Evolutionary conservation across 257 asterid species (phyloP), one percentile per base, ranked within the genome.

Genomic region (Fraxinus cuspidata): DNA sequence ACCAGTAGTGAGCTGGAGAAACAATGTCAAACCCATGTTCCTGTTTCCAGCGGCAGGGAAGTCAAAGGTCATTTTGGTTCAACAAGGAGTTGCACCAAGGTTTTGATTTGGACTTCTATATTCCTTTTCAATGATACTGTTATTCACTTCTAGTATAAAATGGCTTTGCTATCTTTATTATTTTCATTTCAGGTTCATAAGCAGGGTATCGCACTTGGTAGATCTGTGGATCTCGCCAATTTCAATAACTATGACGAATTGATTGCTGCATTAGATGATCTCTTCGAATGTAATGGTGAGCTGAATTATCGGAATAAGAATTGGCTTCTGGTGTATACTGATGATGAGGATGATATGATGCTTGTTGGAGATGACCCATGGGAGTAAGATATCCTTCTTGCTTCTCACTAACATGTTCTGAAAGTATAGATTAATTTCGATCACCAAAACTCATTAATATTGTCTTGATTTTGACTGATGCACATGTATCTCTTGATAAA

Each of bases 311-410:
- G 51, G 31, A 89, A 81, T 83, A 95, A 86, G 92, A 89, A 85
- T 79, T 95, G 99, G 99, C 84, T 93, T 64, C 90, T 95, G 47
- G 97, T 95, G 69, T 95, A 93, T 79, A 93, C 98, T 25, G 99
- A 95, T 75, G 92, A 95, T 75, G 99, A 95, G 89, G 98, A 92
- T 76, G 99, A 95, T 80, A 95, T 93, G 99, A 95, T 95, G 99
- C 99, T 95, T 21, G 99, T 95, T 13, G 99, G 99, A 73, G 99
- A 95, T 84, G 99, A 95, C 84, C 99, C 99, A 11, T 95, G 99
- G 99, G 96, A 84, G 99, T 95, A 90, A 88, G 97, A 63, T 78
- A 68, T 71, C 72, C n/a, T 28, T 65, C 70, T 63, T 28, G n/a
- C 44, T 21, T 23, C 58, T 75, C 21, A 31, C 49, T 11, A 42